phyloP scores from a whole-genome alignment of 441 rosid genomes.

The Erodium texanum region DNA sequence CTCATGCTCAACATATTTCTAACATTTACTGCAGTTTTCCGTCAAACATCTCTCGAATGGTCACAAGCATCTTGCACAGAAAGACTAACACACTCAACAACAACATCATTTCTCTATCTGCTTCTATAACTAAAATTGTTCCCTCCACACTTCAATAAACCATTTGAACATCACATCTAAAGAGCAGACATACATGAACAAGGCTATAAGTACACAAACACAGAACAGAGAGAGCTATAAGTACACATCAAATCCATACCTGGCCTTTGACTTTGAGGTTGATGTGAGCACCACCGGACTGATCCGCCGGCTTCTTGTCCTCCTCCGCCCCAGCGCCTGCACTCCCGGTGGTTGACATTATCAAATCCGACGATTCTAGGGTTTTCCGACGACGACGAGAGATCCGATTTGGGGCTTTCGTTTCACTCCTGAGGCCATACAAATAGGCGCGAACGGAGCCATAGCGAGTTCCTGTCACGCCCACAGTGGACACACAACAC shows the following conservation, averaged over 20 bases:
- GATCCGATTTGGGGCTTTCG: background rate
- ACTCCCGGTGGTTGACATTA: slow-evolving; percentile 15
- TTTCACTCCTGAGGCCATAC: background rate
- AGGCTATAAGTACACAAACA: background rate
- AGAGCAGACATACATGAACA: background rate
- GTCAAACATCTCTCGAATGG: no score
- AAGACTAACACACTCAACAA: no score
- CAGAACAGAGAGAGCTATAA: no score
- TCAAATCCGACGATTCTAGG: background rate
- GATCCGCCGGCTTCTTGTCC: slow-evolving; percentile 75
- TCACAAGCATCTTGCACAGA: no score
- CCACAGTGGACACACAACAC: background rate
- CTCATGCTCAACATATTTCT: background rate
- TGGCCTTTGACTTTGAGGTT: slow-evolving; percentile 92
- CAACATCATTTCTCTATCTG: no score
- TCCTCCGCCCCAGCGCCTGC: slow-evolving; percentile 44
- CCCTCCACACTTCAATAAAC: no score
- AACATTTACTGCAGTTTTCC: no score
- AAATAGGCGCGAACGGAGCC: background rate
- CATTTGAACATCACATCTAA: background rate
- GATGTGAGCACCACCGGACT: slow-evolving; percentile 43
- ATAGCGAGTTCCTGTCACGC: background rate
- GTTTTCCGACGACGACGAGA: background rate
- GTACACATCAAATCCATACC: slow-evolving; percentile 25
- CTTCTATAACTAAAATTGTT: no score